Evolutionary conservation across 257 asterid species (phyloP), one percentile per base, ranked within the genome.

Genomic region (Marsdenia floribunda): DNA sequence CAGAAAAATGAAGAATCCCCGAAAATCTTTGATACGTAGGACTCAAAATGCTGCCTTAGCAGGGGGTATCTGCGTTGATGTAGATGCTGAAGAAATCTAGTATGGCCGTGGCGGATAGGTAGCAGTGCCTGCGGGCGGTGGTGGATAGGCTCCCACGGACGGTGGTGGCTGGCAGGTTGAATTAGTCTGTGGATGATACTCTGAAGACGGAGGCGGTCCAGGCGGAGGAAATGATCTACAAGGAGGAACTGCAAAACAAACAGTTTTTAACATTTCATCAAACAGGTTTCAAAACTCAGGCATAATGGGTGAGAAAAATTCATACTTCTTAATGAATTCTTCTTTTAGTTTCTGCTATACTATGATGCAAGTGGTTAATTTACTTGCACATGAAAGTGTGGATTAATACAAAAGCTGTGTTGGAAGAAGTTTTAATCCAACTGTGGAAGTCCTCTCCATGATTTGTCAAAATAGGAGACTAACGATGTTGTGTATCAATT

Each of bases 61-160:
- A 7, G 5, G 5, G 55, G 29, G 18, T 7, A 75, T 65, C 58
- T 46, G 35, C 37, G 38, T 75, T 64, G 53, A 8, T 7, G 74
- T 4, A 21, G 29, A n/a, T 57, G 40, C 4, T 14, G 26, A 35
- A 16, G 53, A 61, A 61, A 7, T 19, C 5, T 16, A 60, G 46
- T 60, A 77, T 3, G 57, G 72, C 6, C 47, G 72, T 18, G 76
- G 68, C 5, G 76, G 80, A 49, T 70, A 77, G 14, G 33, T 0
- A 19, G 66, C 71, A n/a, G n/a, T 12, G 26, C 74, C 50, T 58
- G 74, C 10, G 0, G 84, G 73, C 22, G 82, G 73, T 14, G 83
- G 86, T 33, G 86, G 80, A 76, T 86, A 84, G 64, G 77, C 44
- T 76, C 86, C 86, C 5, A 79, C 68, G 0, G 83, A 38, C 50